phyloP scores from a whole-genome alignment of 495 filamentous ascomycete genomes.

The Hypoxylon fragiforme region DNA sequence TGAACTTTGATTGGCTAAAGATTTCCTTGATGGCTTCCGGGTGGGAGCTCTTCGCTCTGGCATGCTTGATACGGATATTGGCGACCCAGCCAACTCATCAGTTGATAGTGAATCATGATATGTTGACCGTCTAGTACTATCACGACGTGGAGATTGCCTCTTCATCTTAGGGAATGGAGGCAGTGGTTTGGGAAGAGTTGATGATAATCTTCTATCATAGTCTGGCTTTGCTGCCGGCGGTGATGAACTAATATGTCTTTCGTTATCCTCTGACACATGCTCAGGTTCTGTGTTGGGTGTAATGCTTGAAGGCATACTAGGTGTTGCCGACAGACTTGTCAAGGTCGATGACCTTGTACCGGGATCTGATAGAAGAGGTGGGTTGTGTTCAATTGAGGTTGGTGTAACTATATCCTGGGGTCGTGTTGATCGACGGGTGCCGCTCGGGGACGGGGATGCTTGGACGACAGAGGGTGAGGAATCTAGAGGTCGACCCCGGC shows the following conservation, averaged over 20 bases:
- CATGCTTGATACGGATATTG: conserved; percentile 12
- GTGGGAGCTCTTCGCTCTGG: conserved; percentile 6
- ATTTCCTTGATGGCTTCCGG: conserved; percentile 26
- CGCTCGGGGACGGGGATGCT: conserved; percentile 26
- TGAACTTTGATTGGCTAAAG: conserved; percentile 13
- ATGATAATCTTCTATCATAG: conserved; percentile 27
- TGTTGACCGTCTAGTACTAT: conserved; percentile 15
- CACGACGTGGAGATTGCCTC: conserved; percentile 28
- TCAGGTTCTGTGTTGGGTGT: conserved; percentile 32
- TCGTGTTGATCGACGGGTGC: conserved; percentile 14
- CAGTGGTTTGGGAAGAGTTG: conserved; percentile 12
- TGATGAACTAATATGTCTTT: conserved; percentile 36
- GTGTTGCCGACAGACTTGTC: conserved; percentile 43
- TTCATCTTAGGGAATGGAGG: conserved; percentile 33
- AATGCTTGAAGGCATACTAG: conserved; percentile 35
- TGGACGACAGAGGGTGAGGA: conserved; percentile 31
- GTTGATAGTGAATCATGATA: conserved; percentile 43
- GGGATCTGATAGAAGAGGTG: conserved; percentile 16
- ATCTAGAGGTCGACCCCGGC: conserved; percentile 2
- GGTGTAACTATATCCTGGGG: conserved; percentile 24
- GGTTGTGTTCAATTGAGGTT: conserved; percentile 6
- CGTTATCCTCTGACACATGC: background rate
- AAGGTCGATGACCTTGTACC: conserved; percentile 36
- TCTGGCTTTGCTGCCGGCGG: conserved; percentile 35
- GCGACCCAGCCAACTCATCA: conserved; percentile 44